Percentiles rank a stretch among this genome's conserved stretches.
phyloP scores from a whole-genome alignment of 371 early-diverging fungal genomes.

The Mortierella sp. region DNA sequence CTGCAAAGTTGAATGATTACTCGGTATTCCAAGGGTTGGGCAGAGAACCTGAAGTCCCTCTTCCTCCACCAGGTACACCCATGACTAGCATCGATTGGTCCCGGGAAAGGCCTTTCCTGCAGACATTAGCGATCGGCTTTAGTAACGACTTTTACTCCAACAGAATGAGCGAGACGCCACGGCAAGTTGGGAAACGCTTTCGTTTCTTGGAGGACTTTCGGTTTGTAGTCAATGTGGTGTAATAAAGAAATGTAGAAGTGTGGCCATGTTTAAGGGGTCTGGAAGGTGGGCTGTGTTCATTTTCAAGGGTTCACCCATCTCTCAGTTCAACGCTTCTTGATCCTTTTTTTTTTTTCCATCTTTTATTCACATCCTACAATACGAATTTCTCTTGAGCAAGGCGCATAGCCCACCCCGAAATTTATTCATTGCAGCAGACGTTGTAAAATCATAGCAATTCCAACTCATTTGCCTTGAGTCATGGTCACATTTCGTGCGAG shows the following conservation, averaged over 20 bases:
- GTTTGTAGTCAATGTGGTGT: neutral
- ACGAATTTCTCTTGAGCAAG: too few relatives aligned
- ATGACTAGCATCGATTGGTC: conserved; percentile 13
- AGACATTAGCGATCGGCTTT: conserved; percentile 29
- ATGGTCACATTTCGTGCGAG: conserved; percentile 35
- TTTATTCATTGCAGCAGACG: neutral
- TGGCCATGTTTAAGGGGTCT: neutral
- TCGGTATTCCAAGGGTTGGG: conserved; percentile 31
- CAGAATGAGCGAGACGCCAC: conserved; percentile 15
- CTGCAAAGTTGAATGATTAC: conserved; percentile 19
- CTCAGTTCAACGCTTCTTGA: neutral
- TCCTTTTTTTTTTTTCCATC: neutral
- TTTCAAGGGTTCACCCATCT: neutral
- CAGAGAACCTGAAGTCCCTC: conserved; percentile 17
- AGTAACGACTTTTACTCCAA: conserved; percentile 14
- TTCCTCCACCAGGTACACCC: neutral
- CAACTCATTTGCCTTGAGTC: neutral
- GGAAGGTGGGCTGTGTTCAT: neutral
- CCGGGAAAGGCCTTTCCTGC: conserved; percentile 31
- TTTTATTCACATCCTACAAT: neutral
- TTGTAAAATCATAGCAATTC: neutral
- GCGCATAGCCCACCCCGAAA: neutral
- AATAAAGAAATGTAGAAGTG: neutral
- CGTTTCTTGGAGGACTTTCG: conserved; percentile 35
- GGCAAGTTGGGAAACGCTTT: conserved; percentile 36